A percentile compares a stretch with the other conserved stretches of the same genome.
Conservation (phyloP, 495 filamentous ascomycete species). For the Podospora pseudoanserina region DNA sequence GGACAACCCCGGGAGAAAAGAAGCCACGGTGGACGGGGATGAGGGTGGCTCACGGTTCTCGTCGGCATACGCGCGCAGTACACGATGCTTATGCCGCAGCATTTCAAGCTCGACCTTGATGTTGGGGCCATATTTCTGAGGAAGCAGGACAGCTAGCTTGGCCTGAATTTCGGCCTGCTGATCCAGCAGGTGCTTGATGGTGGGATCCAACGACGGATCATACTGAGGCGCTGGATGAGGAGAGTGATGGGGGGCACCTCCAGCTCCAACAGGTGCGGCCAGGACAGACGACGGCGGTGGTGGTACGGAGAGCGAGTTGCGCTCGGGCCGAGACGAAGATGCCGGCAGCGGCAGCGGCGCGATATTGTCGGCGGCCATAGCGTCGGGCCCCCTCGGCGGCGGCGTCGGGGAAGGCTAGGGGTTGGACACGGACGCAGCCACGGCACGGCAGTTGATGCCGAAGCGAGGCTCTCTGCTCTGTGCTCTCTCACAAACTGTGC, state of each 20-base stretch:
- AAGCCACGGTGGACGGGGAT: slow-evolving; percentile 2
- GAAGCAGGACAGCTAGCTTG: slow-evolving; percentile 43
- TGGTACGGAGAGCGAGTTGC: slow-evolving; percentile 28
- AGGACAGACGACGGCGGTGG: slow-evolving; percentile 21
- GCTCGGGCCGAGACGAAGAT: slow-evolving; percentile 25
- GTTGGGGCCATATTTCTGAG: slow-evolving; percentile 43
- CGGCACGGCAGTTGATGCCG: not conserved
- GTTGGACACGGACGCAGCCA: not conserved
- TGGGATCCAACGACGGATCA: slow-evolving; percentile 43
- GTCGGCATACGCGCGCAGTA: slow-evolving; percentile 40
- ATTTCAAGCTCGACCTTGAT: slow-evolving; percentile 45
- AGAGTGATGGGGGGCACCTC: slow-evolving; percentile 7
- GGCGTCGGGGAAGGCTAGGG: not conserved
- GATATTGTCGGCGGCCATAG: slow-evolving; percentile 32
- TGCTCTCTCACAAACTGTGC: not conserved
- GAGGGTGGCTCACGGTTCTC: slow-evolving; percentile 41
- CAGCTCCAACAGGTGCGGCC: slow-evolving; percentile 18
- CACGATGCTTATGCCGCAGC: slow-evolving; percentile 46
- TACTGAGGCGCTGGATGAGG: slow-evolving; percentile 14
- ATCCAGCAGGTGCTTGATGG: slow-evolving; percentile 44
- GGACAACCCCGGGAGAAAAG: slow-evolving; percentile 1
- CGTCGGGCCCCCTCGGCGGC: not conserved
- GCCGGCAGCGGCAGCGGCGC: slow-evolving; percentile 24
- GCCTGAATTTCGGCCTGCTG: slow-evolving; percentile 51
- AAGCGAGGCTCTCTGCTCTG: not conserved